Conservation (phyloP, 192 early-diverging fungal genomes). For the Lunasporangiospora selenospora region DNA sequence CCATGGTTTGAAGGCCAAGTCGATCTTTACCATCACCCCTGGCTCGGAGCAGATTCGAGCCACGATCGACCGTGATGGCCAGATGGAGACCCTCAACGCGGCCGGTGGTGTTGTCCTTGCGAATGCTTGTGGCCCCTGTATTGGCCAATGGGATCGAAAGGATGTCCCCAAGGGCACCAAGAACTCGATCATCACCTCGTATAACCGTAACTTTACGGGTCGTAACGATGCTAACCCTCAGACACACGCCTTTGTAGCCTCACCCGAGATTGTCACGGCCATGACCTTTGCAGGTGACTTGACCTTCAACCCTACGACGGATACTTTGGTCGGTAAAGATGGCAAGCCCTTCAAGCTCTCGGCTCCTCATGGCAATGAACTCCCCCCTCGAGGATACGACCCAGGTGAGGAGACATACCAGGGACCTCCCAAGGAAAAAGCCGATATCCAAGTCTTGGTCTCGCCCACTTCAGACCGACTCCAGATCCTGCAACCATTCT, state of each 20-base stretch:
- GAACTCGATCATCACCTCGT: constrained; percentile 99
- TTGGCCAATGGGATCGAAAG: constrained; percentile 98
- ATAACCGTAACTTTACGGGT: constrained; percentile 99
- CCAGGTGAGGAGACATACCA: constrained; percentile 95
- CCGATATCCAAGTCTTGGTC: constrained; percentile 75
- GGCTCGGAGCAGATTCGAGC: constrained; percentile 98
- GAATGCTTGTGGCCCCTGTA: constrained; percentile 99
- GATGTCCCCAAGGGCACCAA: constrained; percentile 96
- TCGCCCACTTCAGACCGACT: constrained; percentile 88
- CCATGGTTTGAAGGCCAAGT: constrained; percentile 82
- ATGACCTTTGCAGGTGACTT: constrained; percentile 94
- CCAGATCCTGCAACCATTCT: constrained; percentile 81
- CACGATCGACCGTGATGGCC: constrained; percentile 92
- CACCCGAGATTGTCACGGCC: constrained; percentile 95
- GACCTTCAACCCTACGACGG: constrained; percentile 94
- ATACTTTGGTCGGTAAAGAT: constrained; percentile 82
- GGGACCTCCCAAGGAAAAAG: constrained; percentile 88
- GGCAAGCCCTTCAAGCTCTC: constrained; percentile 97
- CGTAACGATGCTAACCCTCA: constrained; percentile 99
- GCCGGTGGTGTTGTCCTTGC: constrained; percentile 91
- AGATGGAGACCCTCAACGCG: constrained; percentile 74
- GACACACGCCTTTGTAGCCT: constrained; percentile 96
- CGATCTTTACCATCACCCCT: constrained; percentile 91
- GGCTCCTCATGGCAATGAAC: constrained; percentile 84
- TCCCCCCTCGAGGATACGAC: constrained; percentile 94